Percentiles rank a stretch among this genome's conserved stretches.
These are phyloP conservation scores for Lathyrus aphaca DNA, from an alignment of 306 rosid genomes.

Conservation along the genomic window DNA sequence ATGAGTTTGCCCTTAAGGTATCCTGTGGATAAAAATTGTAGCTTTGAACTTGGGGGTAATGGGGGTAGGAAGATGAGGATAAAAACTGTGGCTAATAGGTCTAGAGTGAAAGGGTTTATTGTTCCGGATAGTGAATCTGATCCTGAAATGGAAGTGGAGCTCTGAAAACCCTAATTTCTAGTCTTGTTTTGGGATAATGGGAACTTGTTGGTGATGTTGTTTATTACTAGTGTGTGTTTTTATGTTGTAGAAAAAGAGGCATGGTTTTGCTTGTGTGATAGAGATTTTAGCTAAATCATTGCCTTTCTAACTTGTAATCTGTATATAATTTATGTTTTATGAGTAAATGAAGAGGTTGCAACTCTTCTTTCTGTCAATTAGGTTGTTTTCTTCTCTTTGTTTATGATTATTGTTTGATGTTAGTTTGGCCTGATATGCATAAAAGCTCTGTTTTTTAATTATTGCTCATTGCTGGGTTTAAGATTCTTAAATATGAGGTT, in stretches of 20 bases:
- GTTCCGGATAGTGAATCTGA: neutral
- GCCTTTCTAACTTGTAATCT: neutral
- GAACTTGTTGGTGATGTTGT: neutral
- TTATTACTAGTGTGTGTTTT: neutral
- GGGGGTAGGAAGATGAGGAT: conserved; percentile 45
- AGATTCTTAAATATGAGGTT: neutral
- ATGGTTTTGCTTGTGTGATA: neutral
- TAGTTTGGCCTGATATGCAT: neutral
- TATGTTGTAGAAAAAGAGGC: neutral
- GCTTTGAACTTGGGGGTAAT: conserved; percentile 3
- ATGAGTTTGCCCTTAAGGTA: conserved; percentile 47
- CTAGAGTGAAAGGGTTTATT: conserved; percentile 25
- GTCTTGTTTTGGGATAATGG: neutral
- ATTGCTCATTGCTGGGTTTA: neutral
- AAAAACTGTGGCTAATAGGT: conserved; percentile 49
- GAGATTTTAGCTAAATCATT: neutral
- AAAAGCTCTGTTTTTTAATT: neutral
- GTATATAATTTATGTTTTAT: neutral
- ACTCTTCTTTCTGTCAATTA: neutral
- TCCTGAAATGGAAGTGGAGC: neutral
- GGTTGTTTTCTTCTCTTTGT: neutral
- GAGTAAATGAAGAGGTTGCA: neutral
- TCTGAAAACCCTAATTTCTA: neutral
- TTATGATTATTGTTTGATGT: neutral
- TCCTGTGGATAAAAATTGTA: neutral